Percentiles rank a stretch among this genome's conserved stretches.
Evolutionary conservation across 768 basidiomycete species (phyloP).

Genomic region (Galerina sulciceps): DNA sequence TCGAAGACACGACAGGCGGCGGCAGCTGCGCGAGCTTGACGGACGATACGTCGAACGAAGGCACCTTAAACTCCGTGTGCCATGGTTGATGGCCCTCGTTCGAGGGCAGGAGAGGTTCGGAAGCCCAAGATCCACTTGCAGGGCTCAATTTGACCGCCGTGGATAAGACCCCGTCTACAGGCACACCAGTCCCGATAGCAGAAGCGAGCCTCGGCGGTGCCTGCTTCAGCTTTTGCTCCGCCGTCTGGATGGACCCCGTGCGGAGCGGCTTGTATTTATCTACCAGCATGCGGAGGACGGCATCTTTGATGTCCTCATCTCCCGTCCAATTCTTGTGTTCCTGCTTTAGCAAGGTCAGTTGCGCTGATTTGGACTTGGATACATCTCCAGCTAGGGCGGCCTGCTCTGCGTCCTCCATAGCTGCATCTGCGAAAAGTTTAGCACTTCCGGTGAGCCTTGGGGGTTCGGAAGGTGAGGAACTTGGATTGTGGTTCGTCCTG

Average conservation of each 20-base stretch:
- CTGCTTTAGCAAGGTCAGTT: slow-evolving; percentile 34
- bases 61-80: slow-evolving; percentile 69
- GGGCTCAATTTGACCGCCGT: slow-evolving; percentile 15
- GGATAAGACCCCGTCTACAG: background rate
- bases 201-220: slow-evolving; percentile 42
- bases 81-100: slow-evolving; percentile 66
- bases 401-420: slow-evolving; percentile 49
- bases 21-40: slow-evolving; percentile 57
- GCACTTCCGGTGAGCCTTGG: too few relatives aligned
- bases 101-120: slow-evolving; percentile 57
- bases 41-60: slow-evolving; percentile 55
- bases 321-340: slow-evolving; percentile 77
- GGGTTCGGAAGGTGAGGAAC: too few relatives aligned
- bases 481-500: background rate
- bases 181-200: background rate
- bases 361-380: slow-evolving; percentile 13
- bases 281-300: slow-evolving; percentile 81
- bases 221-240: slow-evolving; percentile 69
- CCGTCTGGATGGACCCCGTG: slow-evolving; percentile 57
- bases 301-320: slow-evolving; percentile 71
- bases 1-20: slow-evolving; percentile 29
- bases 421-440: slow-evolving; percentile 71
- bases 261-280: slow-evolving; percentile 87
- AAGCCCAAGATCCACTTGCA: slow-evolving; percentile 47
- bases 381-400: slow-evolving; percentile 13